Base-by-base conservation (phyloP, 2,329 filamentous ascomycete genomes). In the Colletotrichum eremochloae region DNA sequence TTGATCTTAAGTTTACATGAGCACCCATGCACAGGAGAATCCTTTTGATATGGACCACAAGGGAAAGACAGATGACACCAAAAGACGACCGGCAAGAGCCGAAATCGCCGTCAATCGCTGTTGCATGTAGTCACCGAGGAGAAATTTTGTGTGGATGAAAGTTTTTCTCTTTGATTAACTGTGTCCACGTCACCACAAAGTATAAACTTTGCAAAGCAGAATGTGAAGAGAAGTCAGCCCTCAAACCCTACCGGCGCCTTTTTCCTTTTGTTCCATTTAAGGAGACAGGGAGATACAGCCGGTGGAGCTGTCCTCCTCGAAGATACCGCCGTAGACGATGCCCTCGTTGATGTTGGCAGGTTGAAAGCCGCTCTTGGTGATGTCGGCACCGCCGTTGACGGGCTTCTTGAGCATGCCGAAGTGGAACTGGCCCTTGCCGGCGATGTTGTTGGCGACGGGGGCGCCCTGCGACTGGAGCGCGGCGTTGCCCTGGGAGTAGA, bases 351-450 rank as follows among this genome's bases (percentile, higher is more conserved):
- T 85, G 33, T 80, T 83, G 12, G 80, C 74, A 72, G 82, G 81
- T 77, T 89, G 88, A 75, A 81, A 83, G 6, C 86, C 87, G 50
- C 82, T 77, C 76, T 84, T 84, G 56, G 82, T 83, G 50, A 88
- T 82, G 75, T 89, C 84, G 57, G 75, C 77, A 42, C 79, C 80
- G 44, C 78, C 74, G 66, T 86, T 82, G 60, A 86, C 83, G 7
- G 87, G 85, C 83, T 91, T 91, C 85, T 91, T 91, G 71, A 92
- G 81, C 1, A 91, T 77, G 46, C 90, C 90, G 63, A 91, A 86
- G 77, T 92, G 90, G 79, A 86, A 90, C 78, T 91, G 88, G 31
- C 90, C 90, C 67, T 86, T 84, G 6, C 89, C 89, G 52, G 84
- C 83, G 67, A 90, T 82, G 75, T 90, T 84, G 75, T 89, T 88